phyloP scores from a whole-genome alignment of 208 protist genomes.

The Naegleria lovaniensis region DNA sequence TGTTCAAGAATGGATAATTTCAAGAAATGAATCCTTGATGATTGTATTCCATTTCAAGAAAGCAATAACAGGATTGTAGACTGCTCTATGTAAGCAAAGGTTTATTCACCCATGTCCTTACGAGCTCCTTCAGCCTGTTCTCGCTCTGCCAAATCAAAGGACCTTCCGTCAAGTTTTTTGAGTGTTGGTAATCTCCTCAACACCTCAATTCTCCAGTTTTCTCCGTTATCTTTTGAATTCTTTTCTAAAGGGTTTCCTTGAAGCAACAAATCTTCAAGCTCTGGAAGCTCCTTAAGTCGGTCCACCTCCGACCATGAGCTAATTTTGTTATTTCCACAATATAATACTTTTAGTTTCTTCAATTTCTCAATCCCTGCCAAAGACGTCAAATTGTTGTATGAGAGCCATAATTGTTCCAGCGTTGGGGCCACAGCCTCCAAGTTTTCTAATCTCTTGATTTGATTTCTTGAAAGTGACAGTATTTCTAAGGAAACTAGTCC shows the following conservation, averaged over 20 bases:
- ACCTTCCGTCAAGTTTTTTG: slow-evolving; percentile 71
- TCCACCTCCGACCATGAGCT: slow-evolving; percentile 85
- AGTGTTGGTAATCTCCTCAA: slow-evolving; percentile 66
- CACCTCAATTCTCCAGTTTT: slow-evolving; percentile 39
- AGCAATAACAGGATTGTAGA: too few relatives aligned
- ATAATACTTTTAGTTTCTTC: slow-evolving; percentile 76
- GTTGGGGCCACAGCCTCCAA: slow-evolving; percentile 72
- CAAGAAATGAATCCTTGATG: too few relatives aligned
- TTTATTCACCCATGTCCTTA: slow-evolving; percentile 6
- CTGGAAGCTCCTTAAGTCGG: slow-evolving; percentile 76
- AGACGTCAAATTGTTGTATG: slow-evolving; percentile 90
- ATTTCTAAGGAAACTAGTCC: slow-evolving; percentile 81
- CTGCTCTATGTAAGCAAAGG: too few relatives aligned
- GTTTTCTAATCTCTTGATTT: slow-evolving; percentile 87
- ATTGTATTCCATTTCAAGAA: too few relatives aligned
- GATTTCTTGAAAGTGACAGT: slow-evolving; percentile 83
- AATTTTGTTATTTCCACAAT: slow-evolving; percentile 90
- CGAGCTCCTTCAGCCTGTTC: slow-evolving; percentile 66
- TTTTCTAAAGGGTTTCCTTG: slow-evolving; percentile 76
- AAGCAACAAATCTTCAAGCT: slow-evolving; percentile 80
- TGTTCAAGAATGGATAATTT: too few relatives aligned
- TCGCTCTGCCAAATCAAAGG: slow-evolving; percentile 74
- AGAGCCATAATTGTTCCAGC: slow-evolving; percentile 87
- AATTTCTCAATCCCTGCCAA: slow-evolving; percentile 82
- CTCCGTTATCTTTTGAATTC: background rate